These are phyloP conservation scores for Artemisia tridentata DNA, from an alignment of 129 eudicot genomes.

Conservation along the genomic window DNA sequence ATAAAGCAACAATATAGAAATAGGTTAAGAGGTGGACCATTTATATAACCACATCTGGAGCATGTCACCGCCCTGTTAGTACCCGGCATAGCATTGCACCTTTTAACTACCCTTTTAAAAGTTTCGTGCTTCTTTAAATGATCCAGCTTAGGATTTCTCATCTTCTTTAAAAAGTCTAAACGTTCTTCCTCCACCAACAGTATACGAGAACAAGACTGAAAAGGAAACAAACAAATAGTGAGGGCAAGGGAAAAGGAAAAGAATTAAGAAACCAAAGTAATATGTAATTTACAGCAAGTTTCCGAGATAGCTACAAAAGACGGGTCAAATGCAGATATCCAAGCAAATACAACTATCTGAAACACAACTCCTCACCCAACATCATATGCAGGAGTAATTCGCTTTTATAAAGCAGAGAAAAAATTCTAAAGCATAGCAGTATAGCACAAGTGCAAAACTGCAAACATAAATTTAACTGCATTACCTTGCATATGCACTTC, in stretches of 20 bases:
- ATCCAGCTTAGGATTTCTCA: conserved; percentile 68
- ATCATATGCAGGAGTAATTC: background rate
- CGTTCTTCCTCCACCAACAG: conserved; percentile 67
- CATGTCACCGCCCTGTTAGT: conserved; percentile 57
- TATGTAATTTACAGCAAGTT: background rate
- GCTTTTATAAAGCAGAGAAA: background rate
- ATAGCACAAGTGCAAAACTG: background rate
- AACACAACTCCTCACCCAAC: background rate
- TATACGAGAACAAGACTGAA: conserved; percentile 71
- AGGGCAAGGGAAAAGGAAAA: background rate
- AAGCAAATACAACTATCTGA: background rate
- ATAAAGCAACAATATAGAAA: background rate
- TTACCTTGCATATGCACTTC: conserved; percentile 98
- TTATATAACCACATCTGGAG: conserved; percentile 73
- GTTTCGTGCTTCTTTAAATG: conserved; percentile 52
- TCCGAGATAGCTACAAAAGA: too few relatives aligned
- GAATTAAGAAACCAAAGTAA: background rate
- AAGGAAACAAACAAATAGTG: background rate
- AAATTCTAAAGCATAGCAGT: background rate
- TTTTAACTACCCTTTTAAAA: conserved; percentile 61
- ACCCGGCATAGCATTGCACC: conserved; percentile 58
- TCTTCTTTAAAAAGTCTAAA: conserved; percentile 51
- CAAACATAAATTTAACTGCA: background rate
- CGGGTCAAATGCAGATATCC: background rate
- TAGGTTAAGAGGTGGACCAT: conserved; percentile 56